Evolutionary conservation across 1,284 basidiomycete genomes (phyloP).

Genomic region (Tilletia walkeri): DNA sequence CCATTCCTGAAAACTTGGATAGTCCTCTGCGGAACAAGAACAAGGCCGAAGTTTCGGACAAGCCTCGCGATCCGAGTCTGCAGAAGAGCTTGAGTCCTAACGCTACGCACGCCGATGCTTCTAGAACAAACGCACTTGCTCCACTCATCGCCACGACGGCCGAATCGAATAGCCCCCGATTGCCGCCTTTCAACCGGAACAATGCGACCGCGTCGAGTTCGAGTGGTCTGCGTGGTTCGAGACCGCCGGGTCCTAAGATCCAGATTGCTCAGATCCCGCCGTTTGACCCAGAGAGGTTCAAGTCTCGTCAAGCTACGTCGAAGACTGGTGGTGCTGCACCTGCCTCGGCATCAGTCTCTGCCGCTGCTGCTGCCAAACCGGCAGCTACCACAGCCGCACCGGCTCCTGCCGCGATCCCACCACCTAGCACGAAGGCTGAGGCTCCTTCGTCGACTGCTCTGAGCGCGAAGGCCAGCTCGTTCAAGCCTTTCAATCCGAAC

Average conservation of each 20-base stretch:
- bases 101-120: slow-evolving; percentile 28
- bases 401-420: slow-evolving; percentile 29
- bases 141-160: background rate
- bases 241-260: slow-evolving; percentile 53
- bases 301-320: slow-evolving; percentile 34
- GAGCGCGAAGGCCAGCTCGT: slow-evolving; percentile 73
- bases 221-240: slow-evolving; percentile 23
- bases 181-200: slow-evolving; percentile 11
- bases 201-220: slow-evolving; percentile 25
- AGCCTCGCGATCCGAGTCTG: slow-evolving; percentile 42
- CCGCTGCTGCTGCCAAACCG: background rate
- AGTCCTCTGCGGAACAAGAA: slow-evolving; percentile 45
- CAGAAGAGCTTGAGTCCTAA: slow-evolving; percentile 45
- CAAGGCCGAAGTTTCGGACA: slow-evolving; percentile 41
- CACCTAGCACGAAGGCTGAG: slow-evolving; percentile 53
- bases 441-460: slow-evolving; percentile 59
- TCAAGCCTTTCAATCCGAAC: slow-evolving; percentile 64
- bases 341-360: slow-evolving; percentile 19
- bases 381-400: slow-evolving; percentile 35
- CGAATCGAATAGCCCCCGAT: background rate
- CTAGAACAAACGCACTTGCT: background rate
- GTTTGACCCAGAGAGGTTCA: slow-evolving; percentile 68
- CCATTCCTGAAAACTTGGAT: slow-evolving; percentile 90
- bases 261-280: slow-evolving; percentile 84
- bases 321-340: slow-evolving; percentile 20